phyloP scores from a whole-genome alignment of 805 yeast genomes.

The Kodamaea neixiangensis region DNA sequence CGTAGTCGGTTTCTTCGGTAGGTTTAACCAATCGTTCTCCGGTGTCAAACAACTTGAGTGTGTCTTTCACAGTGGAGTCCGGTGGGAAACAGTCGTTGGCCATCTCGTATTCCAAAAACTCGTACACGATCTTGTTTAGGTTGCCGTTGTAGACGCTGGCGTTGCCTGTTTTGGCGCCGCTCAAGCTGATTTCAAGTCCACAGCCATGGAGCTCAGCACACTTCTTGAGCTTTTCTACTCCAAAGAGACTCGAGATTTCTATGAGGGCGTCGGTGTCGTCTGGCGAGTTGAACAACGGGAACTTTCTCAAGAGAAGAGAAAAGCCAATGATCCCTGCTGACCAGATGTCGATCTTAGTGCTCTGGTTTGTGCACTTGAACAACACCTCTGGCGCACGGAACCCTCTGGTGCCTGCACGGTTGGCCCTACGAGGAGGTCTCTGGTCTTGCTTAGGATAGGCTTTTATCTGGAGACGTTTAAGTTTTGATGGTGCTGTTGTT shows the following conservation, averaged over 20 bases:
- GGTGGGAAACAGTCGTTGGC: conserved; percentile 63
- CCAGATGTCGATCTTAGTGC: conserved; percentile 85
- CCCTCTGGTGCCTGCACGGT: conserved; percentile 96
- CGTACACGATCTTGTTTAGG: conserved; percentile 30
- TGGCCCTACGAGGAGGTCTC: conserved; percentile 88
- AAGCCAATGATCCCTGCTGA: conserved; percentile 87
- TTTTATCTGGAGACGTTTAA: conserved; percentile 32
- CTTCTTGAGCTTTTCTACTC: conserved; percentile 66
- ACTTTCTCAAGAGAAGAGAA: conserved; percentile 74
- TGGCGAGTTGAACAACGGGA: conserved; percentile 91
- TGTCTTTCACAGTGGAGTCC: conserved; percentile 72
- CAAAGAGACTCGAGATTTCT: conserved; percentile 82
- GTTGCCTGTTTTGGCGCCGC: conserved; percentile 19
- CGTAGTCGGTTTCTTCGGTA: conserved; percentile 5
- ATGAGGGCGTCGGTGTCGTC: conserved; percentile 92
- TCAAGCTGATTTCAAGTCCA: conserved; percentile 61
- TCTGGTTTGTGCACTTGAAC: conserved; percentile 81
- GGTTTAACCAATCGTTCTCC: conserved; percentile 38
- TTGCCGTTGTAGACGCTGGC: conserved; percentile 25
- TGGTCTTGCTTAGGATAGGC: conserved; percentile 85
- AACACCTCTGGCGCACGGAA: conserved; percentile 93
- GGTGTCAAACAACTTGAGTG: conserved; percentile 45
- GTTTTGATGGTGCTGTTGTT: background rate
- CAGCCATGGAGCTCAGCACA: conserved; percentile 88
- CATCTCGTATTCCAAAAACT: conserved; percentile 41